Evolutionary conservation across 2,329 filamentous ascomycete species (phyloP).

Genomic region (Phyllosticta ampelicida): DNA sequence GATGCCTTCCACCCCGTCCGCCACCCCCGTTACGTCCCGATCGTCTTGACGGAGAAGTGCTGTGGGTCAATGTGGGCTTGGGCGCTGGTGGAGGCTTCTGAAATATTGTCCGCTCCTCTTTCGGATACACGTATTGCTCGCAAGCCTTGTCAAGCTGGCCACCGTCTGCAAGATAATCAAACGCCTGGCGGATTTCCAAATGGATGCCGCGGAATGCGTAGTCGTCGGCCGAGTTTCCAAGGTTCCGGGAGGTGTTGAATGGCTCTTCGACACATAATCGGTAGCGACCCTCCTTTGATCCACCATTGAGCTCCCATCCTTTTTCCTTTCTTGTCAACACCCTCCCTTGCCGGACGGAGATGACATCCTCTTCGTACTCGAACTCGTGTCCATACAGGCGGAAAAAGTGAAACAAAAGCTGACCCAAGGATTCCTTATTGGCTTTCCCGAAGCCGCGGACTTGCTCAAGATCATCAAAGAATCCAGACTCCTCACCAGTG

Average conservation of each 20-base stretch:
- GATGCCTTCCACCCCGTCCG: slow-evolving; percentile 36
- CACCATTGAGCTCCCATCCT: slow-evolving; percentile 61
- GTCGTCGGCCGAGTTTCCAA: slow-evolving; percentile 94
- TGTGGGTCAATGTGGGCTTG: slow-evolving; percentile 44
- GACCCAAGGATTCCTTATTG: slow-evolving; percentile 73
- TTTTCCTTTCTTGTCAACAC: slow-evolving; percentile 74
- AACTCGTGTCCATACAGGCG: slow-evolving; percentile 89
- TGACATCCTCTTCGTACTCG: slow-evolving; percentile 71
- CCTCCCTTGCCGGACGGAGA: slow-evolving; percentile 76
- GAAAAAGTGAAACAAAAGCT: slow-evolving; percentile 92
- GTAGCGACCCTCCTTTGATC: slow-evolving; percentile 46
- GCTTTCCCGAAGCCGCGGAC: slow-evolving; percentile 62
- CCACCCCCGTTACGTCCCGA: slow-evolving; percentile 35
- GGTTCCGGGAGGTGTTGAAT: slow-evolving; percentile 79
- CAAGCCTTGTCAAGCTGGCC: slow-evolving; percentile 75
- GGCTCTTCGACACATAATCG: slow-evolving; percentile 92
- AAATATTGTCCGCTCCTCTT: slow-evolving; percentile 50
- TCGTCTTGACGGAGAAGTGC: slow-evolving; percentile 37
- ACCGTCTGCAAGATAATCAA: slow-evolving; percentile 61
- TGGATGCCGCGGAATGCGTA: slow-evolving; percentile 89
- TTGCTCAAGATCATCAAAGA: slow-evolving; percentile 74
- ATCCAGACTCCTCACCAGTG: slow-evolving; percentile 61
- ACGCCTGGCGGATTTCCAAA: slow-evolving; percentile 77
- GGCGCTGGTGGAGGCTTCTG: slow-evolving; percentile 42
- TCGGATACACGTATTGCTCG: slow-evolving; percentile 78